A percentile compares a stretch with the other conserved stretches of the same genome.
Conservation (phyloP, 768 basidiomycete genomes). For the Leccinum barrowsii region DNA sequence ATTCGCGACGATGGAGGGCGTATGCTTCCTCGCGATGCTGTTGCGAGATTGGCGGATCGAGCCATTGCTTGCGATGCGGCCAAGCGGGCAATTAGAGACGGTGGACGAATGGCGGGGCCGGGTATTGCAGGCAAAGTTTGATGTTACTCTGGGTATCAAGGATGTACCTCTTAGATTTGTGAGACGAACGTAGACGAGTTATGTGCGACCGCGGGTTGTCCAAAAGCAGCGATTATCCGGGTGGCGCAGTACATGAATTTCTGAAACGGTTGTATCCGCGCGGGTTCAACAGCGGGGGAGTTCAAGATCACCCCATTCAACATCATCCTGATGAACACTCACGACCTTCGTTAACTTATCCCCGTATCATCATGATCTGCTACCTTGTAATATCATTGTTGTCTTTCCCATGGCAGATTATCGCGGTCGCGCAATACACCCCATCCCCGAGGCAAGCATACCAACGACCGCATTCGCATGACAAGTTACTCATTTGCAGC, state of each 20-base stretch:
- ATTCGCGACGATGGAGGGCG: slow-evolving; percentile 51
- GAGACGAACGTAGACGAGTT: slow-evolving; percentile 6
- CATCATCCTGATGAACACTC: slow-evolving; percentile 16
- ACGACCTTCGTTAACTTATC: slow-evolving; percentile 20
- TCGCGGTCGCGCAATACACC: slow-evolving; percentile 20
- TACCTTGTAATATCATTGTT: slow-evolving; percentile 4
- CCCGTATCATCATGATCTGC: slow-evolving; percentile 7
- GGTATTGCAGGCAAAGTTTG: slow-evolving; percentile 18
- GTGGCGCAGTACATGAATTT: background rate
- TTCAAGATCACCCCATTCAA: background rate
- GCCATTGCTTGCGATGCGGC: slow-evolving; percentile 33
- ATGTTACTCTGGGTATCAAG: slow-evolving; percentile 13
- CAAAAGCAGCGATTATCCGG: slow-evolving; percentile 6
- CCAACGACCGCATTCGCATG: background rate
- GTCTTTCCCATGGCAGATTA: slow-evolving; percentile 9
- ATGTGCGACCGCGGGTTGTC: background rate
- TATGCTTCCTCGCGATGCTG: slow-evolving; percentile 50
- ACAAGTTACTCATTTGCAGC: slow-evolving; percentile 6
- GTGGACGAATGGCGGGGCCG: slow-evolving; percentile 23
- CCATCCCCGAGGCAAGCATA: slow-evolving; percentile 25
- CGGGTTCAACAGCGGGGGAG: slow-evolving; percentile 1
- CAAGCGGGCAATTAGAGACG: slow-evolving; percentile 12
- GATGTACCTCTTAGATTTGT: slow-evolving; percentile 23
- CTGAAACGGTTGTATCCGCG: slow-evolving; percentile 1
- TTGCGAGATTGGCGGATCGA: slow-evolving; percentile 52